A percentile compares a stretch with the other conserved stretches of the same genome.
These are phyloP conservation scores for Chaetoscypha palmicola DNA, from an alignment of 2,329 filamentous ascomycete genomes.

Conservation along the genomic window DNA sequence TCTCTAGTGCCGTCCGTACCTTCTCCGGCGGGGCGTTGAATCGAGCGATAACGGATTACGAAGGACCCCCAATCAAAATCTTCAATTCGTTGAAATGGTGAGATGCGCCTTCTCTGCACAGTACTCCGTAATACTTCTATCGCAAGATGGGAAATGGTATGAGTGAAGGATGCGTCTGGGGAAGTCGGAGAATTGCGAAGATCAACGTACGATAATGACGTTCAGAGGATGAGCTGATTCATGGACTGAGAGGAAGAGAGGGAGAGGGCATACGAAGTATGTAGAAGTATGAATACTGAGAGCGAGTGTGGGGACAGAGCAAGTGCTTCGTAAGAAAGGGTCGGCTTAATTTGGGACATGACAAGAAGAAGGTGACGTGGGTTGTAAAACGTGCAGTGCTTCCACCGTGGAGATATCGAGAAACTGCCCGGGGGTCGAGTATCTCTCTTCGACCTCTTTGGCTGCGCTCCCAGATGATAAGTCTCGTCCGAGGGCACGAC, in stretches of 20 bases:
- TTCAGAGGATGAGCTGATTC: neutral
- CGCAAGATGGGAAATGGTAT: neutral
- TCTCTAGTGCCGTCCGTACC: neutral
- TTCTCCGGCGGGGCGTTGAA: neutral
- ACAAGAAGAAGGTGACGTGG: neutral
- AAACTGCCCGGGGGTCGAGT: neutral
- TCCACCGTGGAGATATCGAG: neutral
- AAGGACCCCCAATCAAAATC: neutral
- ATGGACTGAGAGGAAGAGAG: neutral
- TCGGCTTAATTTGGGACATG: neutral
- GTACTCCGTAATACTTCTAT: neutral
- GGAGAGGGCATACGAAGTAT: neutral
- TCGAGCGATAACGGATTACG: neutral
- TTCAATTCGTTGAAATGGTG: neutral
- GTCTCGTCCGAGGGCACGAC: neutral
- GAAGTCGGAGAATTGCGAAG: neutral
- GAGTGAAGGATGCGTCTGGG: neutral
- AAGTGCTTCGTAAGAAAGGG: neutral
- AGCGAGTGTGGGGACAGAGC: neutral
- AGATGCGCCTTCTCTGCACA: neutral
- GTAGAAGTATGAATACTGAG: neutral
- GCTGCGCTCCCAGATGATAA: neutral
- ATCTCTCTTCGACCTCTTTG: neutral
- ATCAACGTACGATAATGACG: constrained; percentile 2
- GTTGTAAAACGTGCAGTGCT: neutral